phyloP scores from a whole-genome alignment of 306 rosid species.

The Herpetospermum pedunculosum region DNA sequence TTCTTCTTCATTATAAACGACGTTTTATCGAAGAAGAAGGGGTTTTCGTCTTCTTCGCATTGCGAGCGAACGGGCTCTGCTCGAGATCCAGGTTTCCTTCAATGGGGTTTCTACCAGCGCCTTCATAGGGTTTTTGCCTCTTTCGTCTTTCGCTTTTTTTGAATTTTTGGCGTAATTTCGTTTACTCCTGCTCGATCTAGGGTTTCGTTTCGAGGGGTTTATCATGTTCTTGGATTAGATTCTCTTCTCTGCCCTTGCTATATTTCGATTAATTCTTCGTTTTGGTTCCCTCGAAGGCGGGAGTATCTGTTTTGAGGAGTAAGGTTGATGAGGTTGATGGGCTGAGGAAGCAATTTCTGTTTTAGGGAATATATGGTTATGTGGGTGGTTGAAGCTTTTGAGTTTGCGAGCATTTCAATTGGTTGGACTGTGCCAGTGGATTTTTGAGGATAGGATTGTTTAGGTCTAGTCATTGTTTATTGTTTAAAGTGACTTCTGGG shows the following conservation, averaged over 20 bases:
- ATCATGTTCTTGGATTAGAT: slow-evolving; percentile 16
- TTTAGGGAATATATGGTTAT: background rate
- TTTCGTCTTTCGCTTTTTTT: background rate
- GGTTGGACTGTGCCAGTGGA: background rate
- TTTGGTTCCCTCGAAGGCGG: background rate
- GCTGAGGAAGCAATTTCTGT: background rate
- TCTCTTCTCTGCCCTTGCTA: slow-evolving; percentile 9
- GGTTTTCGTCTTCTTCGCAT: slow-evolving; percentile 23
- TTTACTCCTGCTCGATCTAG: slow-evolving; percentile 38
- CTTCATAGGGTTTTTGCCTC: slow-evolving; percentile 17
- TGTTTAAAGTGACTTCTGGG: background rate
- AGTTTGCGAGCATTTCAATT: background rate
- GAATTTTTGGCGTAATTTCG: slow-evolving; percentile 2
- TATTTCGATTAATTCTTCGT: slow-evolving; percentile 10
- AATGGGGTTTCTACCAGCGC: slow-evolving; percentile 33
- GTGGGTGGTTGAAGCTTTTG: background rate
- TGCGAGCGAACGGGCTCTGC: slow-evolving; percentile 27
- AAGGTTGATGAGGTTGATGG: background rate
- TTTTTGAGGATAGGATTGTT: background rate
- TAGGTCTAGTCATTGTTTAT: background rate
- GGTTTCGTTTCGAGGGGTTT: slow-evolving; percentile 34
- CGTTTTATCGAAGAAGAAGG: slow-evolving; percentile 25
- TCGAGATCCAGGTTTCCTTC: slow-evolving; percentile 53
- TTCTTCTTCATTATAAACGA: background rate
- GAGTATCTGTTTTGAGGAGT: slow-evolving; percentile 7